Evolutionary conservation across 106 monocot genomes (phyloP).

Genomic region (Dactylorhiza incarnata): DNA sequence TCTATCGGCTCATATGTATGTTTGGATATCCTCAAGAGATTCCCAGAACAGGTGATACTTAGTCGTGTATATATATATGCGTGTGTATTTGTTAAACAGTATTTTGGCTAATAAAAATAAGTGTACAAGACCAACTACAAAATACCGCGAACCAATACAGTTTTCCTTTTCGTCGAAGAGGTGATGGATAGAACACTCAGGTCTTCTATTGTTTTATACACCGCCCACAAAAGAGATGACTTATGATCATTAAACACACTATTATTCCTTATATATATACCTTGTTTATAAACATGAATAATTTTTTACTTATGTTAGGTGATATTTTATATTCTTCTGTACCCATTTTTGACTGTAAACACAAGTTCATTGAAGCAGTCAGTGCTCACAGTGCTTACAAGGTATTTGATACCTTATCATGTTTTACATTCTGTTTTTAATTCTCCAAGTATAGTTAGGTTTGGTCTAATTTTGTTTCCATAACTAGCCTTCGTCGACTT

Average conservation of each 20-base stretch:
- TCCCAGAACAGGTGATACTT: conserved; percentile 49
- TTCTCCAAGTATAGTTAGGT: not conserved
- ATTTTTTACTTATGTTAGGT: conserved; percentile 31
- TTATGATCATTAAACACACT: too few relatives aligned
- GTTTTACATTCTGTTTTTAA: not conserved
- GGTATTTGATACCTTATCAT: conserved; percentile 31
- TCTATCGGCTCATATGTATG: conserved; percentile 91
- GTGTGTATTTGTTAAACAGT: not conserved
- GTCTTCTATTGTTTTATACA: too few relatives aligned
- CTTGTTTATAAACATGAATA: not conserved
- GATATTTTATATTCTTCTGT: conserved; percentile 52
- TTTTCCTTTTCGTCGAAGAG: too few relatives aligned
- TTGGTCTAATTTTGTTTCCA: not conserved
- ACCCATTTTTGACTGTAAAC: conserved; percentile 79
- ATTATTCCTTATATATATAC: too few relatives aligned
- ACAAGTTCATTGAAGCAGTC: conserved; percentile 47
- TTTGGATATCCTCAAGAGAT: conserved; percentile 62
- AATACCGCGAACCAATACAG: too few relatives aligned
- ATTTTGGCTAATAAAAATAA: too few relatives aligned
- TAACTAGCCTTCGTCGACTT: not conserved
- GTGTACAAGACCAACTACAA: too few relatives aligned
- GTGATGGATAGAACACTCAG: too few relatives aligned
- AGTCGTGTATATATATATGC: not conserved
- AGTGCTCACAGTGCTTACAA: conserved; percentile 45
- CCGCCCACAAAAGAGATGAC: too few relatives aligned